Evolutionary conservation across 2,329 filamentous ascomycete genomes (phyloP).

Genomic region (Calonectria leucothoes): DNA sequence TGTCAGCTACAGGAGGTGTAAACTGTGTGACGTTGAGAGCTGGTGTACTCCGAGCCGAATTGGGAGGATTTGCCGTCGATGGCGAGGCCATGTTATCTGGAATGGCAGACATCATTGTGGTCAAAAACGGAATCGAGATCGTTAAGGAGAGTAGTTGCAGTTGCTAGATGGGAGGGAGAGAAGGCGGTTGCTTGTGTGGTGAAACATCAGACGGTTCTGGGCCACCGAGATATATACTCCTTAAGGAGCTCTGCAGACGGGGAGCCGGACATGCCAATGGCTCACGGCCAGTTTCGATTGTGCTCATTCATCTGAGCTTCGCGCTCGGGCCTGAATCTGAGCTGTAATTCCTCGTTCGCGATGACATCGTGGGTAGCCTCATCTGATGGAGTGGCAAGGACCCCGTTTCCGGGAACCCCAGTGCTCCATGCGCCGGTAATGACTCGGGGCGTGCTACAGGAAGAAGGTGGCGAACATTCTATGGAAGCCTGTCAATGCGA

Average conservation of each 20-base stretch:
- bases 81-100: conserved; percentile 32
- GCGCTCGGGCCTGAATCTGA: background rate
- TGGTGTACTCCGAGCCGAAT: conserved; percentile 40
- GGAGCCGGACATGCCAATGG: background rate
- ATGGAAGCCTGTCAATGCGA: conserved; percentile 19
- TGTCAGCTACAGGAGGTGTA: conserved; percentile 25
- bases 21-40: conserved; percentile 31
- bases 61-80: conserved; percentile 23
- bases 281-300: conserved; percentile 31
- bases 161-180: background rate
- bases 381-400: conserved; percentile 29
- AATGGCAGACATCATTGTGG: background rate
- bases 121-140: background rate
- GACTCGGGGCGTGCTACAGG: conserved; percentile 16
- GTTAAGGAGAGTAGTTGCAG: background rate
- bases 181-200: background rate
- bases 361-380: conserved; percentile 35
- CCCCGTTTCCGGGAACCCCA: conserved; percentile 22
- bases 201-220: background rate
- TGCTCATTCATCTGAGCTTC: background rate
- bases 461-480: conserved; percentile 22
- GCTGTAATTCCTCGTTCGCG: conserved; percentile 30
- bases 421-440: conserved; percentile 13
- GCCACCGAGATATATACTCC: conserved; percentile 34
- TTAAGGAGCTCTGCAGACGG: background rate